A percentile compares a stretch with the other conserved stretches of the same genome.
Evolutionary conservation across 768 basidiomycete genomes (phyloP).

Genomic region (Lactarius indigo): DNA sequence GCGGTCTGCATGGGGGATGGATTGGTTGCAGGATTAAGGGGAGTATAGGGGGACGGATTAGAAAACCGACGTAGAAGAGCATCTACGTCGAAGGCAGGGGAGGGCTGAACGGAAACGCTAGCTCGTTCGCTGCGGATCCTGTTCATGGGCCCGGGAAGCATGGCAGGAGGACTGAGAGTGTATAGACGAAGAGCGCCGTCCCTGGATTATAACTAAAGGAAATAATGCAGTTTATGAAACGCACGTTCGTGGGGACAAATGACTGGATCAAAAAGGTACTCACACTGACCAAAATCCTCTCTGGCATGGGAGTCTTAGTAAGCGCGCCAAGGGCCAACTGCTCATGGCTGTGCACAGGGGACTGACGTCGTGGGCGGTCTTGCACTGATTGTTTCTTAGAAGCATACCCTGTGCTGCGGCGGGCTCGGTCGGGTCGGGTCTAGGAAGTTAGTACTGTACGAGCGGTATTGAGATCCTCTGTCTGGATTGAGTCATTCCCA

Average conservation of each 20-base stretch:
- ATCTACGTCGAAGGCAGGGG: not conserved
- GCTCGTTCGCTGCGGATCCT: not conserved
- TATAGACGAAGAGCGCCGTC: not conserved
- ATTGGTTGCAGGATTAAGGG: not conserved
- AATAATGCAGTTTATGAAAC: not conserved
- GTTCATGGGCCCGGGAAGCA: not conserved
- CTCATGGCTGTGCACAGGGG: not conserved
- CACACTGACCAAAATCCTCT: not conserved
- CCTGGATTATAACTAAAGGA: not conserved
- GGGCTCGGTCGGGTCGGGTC: not conserved
- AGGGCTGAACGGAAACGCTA: not conserved
- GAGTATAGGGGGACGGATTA: slow-evolving; percentile 6
- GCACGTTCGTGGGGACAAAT: slow-evolving; percentile 9
- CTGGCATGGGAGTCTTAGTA: not conserved
- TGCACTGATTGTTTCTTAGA: too few relatives aligned
- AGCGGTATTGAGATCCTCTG: too few relatives aligned
- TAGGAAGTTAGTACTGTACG: not conserved
- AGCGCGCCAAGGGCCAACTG: not conserved
- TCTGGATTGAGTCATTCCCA: too few relatives aligned
- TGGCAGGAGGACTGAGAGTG: not conserved
- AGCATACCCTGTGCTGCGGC: not conserved
- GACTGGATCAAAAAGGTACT: not conserved
- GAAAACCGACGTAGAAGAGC: slow-evolving; percentile 11
- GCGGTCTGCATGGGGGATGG: not conserved
- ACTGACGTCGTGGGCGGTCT: not conserved